A percentile compares a stretch with the other conserved stretches of the same genome.
Evolutionary conservation across 2,329 filamentous ascomycete species (phyloP).

Genomic region (Penicillium freii): DNA sequence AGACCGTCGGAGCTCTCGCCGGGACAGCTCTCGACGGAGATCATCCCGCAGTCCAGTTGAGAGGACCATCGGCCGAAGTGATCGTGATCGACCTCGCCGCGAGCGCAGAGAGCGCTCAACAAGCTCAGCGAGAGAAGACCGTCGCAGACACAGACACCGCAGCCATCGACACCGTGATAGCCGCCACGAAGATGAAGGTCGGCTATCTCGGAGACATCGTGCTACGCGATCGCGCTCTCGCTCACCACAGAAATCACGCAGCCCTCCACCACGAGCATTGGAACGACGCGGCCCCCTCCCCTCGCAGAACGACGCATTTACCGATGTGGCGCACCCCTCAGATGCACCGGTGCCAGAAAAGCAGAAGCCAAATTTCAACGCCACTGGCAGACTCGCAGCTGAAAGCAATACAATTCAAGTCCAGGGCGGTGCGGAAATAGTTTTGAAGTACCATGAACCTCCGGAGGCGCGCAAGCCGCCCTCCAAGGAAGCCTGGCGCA

Average conservation of each 20-base stretch:
- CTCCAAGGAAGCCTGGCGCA: constrained; percentile 73
- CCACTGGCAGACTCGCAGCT: constrained; percentile 78
- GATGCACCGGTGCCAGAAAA: constrained; percentile 45
- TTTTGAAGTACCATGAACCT: constrained; percentile 95
- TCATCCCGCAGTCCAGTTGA: constrained; percentile 18
- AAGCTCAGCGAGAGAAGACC: constrained; percentile 25
- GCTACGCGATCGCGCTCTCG: constrained; percentile 20
- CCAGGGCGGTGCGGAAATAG: constrained; percentile 59
- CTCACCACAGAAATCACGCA: constrained; percentile 31
- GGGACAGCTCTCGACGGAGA: constrained; percentile 24
- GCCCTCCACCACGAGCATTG: constrained; percentile 24
- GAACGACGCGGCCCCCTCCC: constrained; percentile 45
- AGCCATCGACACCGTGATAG: constrained; percentile 31
- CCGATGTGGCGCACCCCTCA: constrained; percentile 27
- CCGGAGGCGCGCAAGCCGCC: constrained; percentile 87
- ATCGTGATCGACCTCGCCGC: constrained; percentile 23
- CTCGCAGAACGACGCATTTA: constrained; percentile 49
- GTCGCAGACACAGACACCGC: constrained; percentile 28
- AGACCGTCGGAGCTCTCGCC: constrained; percentile 29
- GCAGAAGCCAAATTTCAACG: constrained; percentile 83
- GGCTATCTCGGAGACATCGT: constrained; percentile 25
- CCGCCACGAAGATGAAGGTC: constrained; percentile 24
- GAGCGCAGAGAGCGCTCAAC: constrained; percentile 27
- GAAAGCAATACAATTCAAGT: constrained; percentile 76
- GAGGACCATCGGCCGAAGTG: constrained; percentile 20